Base-by-base conservation (phyloP, 2,329 filamentous ascomycete genomes). In the Fusarium concolor region DNA sequence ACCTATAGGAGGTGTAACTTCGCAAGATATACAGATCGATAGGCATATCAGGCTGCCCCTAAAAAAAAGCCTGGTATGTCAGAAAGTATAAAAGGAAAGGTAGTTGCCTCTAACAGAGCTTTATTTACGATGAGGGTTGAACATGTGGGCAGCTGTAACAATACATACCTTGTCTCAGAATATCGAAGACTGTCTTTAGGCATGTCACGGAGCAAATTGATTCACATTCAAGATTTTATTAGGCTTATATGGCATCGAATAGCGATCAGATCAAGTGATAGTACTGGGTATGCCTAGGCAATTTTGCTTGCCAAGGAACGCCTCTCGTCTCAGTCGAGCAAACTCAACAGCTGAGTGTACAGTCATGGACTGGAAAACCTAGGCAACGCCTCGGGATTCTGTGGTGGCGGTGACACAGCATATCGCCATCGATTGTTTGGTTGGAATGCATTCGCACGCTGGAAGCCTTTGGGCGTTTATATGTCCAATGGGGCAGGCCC, bases 351-450 rank as follows among this genome's bases (percentile, higher is more conserved):
- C 41, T 47, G 49, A 38, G 41, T 56, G 47, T 45, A 51, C 35
- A 46, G 62, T 56, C 45, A 60, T 62, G 50, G 54, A 60, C 35
- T 18, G 18, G 28, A 61, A 49, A 70, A 45, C 66, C 66, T 42
- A 41, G 66, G 59, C 66, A 70, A 70, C 66, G 26, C 22, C 44
- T 42, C 33, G n/a, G 24, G 22, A 43, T 42, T 28, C 29, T 33
- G 22, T 26, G 42, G 50, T 43, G 26, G 31, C 33, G 28, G 18
- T 39, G 31, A 62, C 39, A 51, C 56, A 41, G 56, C 41, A 51
- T 35, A 62, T 61, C 20, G 28, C 39, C 29, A 28, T 43, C 18
- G n/a, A 35, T 24, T 49, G 20, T 26, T 52, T 60, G 42, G 46
- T n/a, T 53, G 66, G 66, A 70, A 69, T 70, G 62, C 26, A 56